Percentiles rank a stretch among this genome's conserved stretches.
These are phyloP conservation scores for Colletotrichum euphorbiae DNA, from an alignment of 2,329 filamentous ascomycete species.

Conservation along the genomic window DNA sequence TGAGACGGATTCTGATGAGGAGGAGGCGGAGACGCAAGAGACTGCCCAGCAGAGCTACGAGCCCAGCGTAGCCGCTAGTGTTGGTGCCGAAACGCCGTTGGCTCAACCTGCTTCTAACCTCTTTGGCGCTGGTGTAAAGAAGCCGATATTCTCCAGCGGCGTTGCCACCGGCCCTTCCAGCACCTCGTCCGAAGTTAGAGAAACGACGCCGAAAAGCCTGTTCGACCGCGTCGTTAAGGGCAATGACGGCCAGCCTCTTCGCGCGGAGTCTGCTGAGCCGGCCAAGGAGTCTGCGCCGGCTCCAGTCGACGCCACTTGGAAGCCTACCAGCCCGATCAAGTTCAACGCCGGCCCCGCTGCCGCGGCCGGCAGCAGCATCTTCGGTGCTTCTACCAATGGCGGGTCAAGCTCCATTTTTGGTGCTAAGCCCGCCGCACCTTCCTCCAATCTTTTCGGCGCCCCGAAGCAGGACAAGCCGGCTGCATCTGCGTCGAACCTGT, in stretches of 20 bases:
- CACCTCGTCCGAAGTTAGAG: slow-evolving; percentile 55
- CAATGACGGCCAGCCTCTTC: slow-evolving; percentile 61
- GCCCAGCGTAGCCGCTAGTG: slow-evolving; percentile 56
- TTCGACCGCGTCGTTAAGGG: slow-evolving; percentile 67
- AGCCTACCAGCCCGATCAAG: slow-evolving; percentile 64
- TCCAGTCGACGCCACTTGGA: slow-evolving; percentile 61
- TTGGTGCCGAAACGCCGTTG: slow-evolving; percentile 54
- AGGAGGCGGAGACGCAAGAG: slow-evolving; percentile 55
- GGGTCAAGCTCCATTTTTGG: slow-evolving; percentile 51
- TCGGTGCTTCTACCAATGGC: slow-evolving; percentile 44
- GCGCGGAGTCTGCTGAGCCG: slow-evolving; percentile 47
- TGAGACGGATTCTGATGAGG: slow-evolving; percentile 57
- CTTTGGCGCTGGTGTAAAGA: slow-evolving; percentile 46
- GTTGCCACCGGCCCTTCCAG: slow-evolving; percentile 47
- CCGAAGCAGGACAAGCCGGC: slow-evolving; percentile 50
- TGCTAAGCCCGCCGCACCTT: slow-evolving; percentile 49
- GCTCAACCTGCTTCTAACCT: slow-evolving; percentile 49
- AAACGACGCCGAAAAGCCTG: slow-evolving; percentile 61
- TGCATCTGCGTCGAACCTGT: slow-evolving; percentile 48
- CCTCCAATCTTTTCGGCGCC: slow-evolving; percentile 52
- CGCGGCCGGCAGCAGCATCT: slow-evolving; percentile 36
- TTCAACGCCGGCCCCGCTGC: slow-evolving; percentile 55
- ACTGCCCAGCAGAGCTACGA: slow-evolving; percentile 57
- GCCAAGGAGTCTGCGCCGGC: slow-evolving; percentile 47
- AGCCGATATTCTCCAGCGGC: slow-evolving; percentile 40